These are phyloP conservation scores for Coniferiporia weirii DNA, from an alignment of 1,284 basidiomycete genomes.

Conservation along the genomic window DNA sequence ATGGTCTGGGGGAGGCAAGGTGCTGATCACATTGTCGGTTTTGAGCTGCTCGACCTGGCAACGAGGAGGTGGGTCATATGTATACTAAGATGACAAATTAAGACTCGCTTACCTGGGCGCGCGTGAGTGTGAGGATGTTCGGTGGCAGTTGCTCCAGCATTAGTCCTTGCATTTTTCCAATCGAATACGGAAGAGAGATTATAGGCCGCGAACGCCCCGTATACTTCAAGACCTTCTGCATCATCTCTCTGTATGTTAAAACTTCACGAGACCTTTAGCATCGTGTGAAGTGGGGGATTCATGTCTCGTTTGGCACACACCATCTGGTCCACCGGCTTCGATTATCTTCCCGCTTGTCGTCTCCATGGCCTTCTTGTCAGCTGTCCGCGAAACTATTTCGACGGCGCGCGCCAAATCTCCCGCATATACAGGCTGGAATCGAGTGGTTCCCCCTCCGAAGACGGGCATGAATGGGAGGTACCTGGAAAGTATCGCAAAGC, in stretches of 20 bases:
- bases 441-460: constrained; percentile 58
- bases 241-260: constrained; percentile 59
- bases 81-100: not conserved
- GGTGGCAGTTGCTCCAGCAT: constrained; percentile 57
- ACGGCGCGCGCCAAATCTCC: constrained; percentile 58
- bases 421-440: constrained; percentile 69
- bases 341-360: constrained; percentile 51
- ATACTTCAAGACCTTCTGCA: constrained; percentile 54
- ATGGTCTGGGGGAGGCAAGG: constrained; percentile 28
- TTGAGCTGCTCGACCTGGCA: constrained; percentile 54
- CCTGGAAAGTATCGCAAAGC: constrained; percentile 54
- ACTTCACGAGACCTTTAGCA: constrained; percentile 34
- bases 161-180: constrained; percentile 57
- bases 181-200: constrained; percentile 52
- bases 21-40: constrained; percentile 50
- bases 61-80: not conserved
- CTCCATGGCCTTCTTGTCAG: constrained; percentile 35
- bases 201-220: constrained; percentile 48
- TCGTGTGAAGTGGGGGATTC: not conserved
- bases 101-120: constrained; percentile 46
- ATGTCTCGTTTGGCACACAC: constrained; percentile 32
- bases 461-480: constrained; percentile 66
- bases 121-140: constrained; percentile 63
- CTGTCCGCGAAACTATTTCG: constrained; percentile 48
- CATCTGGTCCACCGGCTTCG: constrained; percentile 65